Conservation (phyloP, 768 basidiomycete species). For the Wakefieldia striispora region DNA sequence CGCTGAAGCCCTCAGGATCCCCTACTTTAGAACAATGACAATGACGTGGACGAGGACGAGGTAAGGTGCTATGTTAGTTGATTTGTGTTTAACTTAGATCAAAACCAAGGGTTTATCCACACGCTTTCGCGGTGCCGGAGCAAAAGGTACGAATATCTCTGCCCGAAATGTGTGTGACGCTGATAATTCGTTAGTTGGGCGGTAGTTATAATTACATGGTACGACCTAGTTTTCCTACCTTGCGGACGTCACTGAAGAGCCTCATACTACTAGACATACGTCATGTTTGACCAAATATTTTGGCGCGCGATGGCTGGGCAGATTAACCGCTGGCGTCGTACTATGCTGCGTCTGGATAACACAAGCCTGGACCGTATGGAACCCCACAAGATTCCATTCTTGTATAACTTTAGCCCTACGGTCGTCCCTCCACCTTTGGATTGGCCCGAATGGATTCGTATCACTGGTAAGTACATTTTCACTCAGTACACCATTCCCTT, state of each 20-base stretch:
- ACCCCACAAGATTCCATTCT: slow-evolving; percentile 94
- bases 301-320: slow-evolving; percentile 95
- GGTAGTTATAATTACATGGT: slow-evolving; percentile 99
- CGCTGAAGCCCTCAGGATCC: slow-evolving; percentile 89
- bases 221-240: slow-evolving; percentile 17
- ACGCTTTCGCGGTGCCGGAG: slow-evolving; percentile 97
- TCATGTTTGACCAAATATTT: slow-evolving; percentile 97
- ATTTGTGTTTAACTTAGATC: background rate
- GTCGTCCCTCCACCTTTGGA: slow-evolving; percentile 92
- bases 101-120: slow-evolving; percentile 78
- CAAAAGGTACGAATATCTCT: slow-evolving; percentile 58
- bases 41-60: slow-evolving; percentile 98
- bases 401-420: slow-evolving; percentile 94
- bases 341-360: slow-evolving; percentile 67
- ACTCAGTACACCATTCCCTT: slow-evolving; percentile 3
- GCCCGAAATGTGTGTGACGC: slow-evolving; percentile 9
- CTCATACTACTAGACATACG: slow-evolving; percentile 68
- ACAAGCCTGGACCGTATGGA: slow-evolving; percentile 95
- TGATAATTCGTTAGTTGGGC: slow-evolving; percentile 65
- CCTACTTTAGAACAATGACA: slow-evolving; percentile 94
- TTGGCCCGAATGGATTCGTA: slow-evolving; percentile 98
- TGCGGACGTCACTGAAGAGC: slow-evolving; percentile 1
- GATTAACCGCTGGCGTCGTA: slow-evolving; percentile 90
- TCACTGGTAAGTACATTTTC: slow-evolving; percentile 59
- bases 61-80: slow-evolving; percentile 28